Evolutionary conservation across 306 rosid genomes (phyloP).

Genomic region (Neltuma alba): DNA sequence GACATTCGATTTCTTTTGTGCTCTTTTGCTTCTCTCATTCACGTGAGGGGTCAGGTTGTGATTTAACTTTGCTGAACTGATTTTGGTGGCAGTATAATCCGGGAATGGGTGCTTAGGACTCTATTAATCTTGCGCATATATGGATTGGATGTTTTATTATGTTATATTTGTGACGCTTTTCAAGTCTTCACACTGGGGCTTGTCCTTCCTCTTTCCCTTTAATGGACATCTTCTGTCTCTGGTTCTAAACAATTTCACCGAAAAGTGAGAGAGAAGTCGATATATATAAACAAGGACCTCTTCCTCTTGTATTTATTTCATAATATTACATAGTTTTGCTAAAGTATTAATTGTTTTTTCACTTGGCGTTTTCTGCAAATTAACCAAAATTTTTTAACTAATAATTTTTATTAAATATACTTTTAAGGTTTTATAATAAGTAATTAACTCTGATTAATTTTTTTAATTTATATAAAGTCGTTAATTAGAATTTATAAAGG

Average conservation of each 20-base stretch:
- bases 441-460: neutral
- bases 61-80: conserved; percentile 14
- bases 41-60: conserved; percentile 14
- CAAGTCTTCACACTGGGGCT: neutral
- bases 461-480: neutral
- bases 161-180: neutral
- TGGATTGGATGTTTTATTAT: neutral
- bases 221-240: no score
- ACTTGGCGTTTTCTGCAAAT: no score
- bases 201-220: neutral
- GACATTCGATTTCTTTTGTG: neutral
- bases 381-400: no score
- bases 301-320: no score
- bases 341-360: no score
- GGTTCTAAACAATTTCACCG: no score
- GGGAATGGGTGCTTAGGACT: conserved; percentile 15
- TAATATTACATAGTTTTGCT: no score
- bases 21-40: neutral
- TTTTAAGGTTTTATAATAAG: neutral
- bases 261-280: no score
- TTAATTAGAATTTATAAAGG: no score
- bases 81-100: conserved; percentile 24
- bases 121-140: conserved; percentile 3
- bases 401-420: no score
- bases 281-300: no score